Base-by-base conservation (phyloP, 805 yeast genomes). In the Cyberlindnera americana region DNA sequence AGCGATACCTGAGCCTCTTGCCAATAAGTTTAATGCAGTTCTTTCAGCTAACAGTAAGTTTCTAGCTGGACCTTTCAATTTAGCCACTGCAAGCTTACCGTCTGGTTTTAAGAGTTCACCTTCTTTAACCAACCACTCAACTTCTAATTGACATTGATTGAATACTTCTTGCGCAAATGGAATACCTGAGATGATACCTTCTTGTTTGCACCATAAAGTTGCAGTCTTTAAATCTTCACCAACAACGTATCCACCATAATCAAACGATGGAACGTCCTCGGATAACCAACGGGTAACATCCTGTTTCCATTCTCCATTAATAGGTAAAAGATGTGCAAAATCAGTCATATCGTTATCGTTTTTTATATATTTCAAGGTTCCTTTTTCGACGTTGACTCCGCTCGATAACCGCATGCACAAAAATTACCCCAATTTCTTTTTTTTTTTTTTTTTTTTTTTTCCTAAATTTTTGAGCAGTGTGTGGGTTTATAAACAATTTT, bases 211-310 rank as follows among this genome's bases (percentile, higher is more conserved):
- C 64, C 75, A 83, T 30, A 90, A 67, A 2, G 86, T 78, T 2
- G 95, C 97, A 3, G 78, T 68, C 54, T 86, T 83, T 3, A 51
- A 50, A 31, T 72, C 81, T 38, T 73, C 72, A 11, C 98, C 97
- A n/a, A 91, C 98, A 2, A 91, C 98, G 54, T 67, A 87, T 2
- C 96, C 98, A 24, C 98, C 98, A 53, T 81, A 84, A 60, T 90
- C 98, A 53, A 91, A 91, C 0, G 95, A 78, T 2, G 98, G 97
- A 13, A 85, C 91, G 54, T 90, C 98, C 56, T 90, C 98, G 5
- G 75, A 68, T 12, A 90, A 67, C 81, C 87, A 90, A 31, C 66
- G 70, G 9, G 88, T 77, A 46, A 91, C 77, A 44, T 81, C 81
- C 36, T 74, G 75, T 57, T 80, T 88, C 98, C 98, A 91, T 35